Percentiles rank a stretch among this genome's conserved stretches.
Evolutionary conservation across 2,329 filamentous ascomycete genomes (phyloP).

Genomic region (Hortaea sp.): DNA sequence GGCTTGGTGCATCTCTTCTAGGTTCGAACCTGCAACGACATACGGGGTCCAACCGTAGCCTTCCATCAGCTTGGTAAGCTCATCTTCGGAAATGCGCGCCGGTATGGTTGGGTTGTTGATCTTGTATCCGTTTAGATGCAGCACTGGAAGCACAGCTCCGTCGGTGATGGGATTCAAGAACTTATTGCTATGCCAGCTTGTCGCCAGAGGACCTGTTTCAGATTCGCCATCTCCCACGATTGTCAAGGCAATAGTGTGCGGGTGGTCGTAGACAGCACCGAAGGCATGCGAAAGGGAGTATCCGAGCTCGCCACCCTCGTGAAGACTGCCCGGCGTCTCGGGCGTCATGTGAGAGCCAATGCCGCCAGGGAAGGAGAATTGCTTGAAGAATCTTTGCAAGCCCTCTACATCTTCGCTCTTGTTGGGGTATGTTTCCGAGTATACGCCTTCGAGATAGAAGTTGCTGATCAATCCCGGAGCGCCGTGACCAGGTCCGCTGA

Average conservation of each 20-base stretch:
- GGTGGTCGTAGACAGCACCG: constrained; percentile 65
- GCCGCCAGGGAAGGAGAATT: constrained; percentile 72
- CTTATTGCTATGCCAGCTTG: constrained; percentile 74
- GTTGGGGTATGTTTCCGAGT: constrained; percentile 67
- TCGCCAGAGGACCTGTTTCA: constrained; percentile 71
- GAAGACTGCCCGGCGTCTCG: constrained; percentile 62
- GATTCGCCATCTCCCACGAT: constrained; percentile 74
- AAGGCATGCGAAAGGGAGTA: constrained; percentile 74
- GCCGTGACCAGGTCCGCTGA: constrained; percentile 69
- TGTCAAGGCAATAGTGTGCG: constrained; percentile 62
- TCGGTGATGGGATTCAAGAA: constrained; percentile 72
- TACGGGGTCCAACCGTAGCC: constrained; percentile 74
- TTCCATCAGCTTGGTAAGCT: constrained; percentile 57
- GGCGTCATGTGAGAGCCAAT: constrained; percentile 70
- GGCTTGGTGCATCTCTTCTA: constrained; percentile 68
- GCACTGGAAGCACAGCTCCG: constrained; percentile 65
- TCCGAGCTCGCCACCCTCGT: constrained; percentile 74
- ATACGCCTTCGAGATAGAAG: constrained; percentile 67
- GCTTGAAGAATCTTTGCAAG: constrained; percentile 68
- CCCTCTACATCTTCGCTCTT: constrained; percentile 60
- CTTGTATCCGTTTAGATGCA: constrained; percentile 77
- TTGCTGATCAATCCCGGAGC: constrained; percentile 68
- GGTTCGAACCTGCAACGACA: constrained; percentile 67
- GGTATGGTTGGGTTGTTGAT: constrained; percentile 72
- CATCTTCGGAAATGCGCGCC: constrained; percentile 62